A percentile compares a stretch with the other conserved stretches of the same genome.
Evolutionary conservation across 108 stramenopile genomes (phyloP).

Genomic region (Skeletonema grethae): DNA sequence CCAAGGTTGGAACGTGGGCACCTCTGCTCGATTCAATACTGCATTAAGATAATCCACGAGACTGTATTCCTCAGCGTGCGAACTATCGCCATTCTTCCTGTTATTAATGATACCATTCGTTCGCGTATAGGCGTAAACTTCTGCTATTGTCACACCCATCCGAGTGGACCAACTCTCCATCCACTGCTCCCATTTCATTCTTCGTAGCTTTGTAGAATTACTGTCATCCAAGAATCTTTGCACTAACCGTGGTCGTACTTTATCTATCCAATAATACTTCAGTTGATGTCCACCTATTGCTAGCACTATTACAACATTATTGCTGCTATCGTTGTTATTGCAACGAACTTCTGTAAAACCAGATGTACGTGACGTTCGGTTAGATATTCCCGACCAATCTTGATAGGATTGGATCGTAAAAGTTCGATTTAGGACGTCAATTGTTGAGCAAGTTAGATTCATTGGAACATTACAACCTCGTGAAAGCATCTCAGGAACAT

Average conservation of each 20-base stretch:
- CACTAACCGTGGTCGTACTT: neutral
- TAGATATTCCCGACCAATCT: neutral
- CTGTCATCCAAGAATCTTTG: neutral
- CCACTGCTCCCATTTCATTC: slow-evolving; percentile 2
- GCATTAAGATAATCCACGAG: neutral
- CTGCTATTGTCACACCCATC: neutral
- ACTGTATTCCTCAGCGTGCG: neutral
- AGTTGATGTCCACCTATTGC: neutral
- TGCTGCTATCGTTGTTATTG: neutral
- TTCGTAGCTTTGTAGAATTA: neutral
- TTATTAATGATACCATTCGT: neutral
- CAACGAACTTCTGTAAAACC: neutral
- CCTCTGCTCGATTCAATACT: neutral
- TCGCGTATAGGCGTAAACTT: neutral
- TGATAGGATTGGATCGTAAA: neutral
- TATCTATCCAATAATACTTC: neutral
- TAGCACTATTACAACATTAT: neutral
- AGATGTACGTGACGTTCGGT: neutral
- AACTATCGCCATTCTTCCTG: neutral
- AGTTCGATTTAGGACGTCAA: neutral
- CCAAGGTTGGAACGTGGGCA: slow-evolving; percentile 2
- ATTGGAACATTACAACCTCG: neutral
- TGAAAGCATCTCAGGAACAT: neutral
- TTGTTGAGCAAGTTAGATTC: neutral
- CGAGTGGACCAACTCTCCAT: slow-evolving; percentile 1